Percentiles rank a stretch among this genome's conserved stretches.
phyloP scores from a whole-genome alignment of 2,329 filamentous ascomycete species.

The Colletotrichum navitas region DNA sequence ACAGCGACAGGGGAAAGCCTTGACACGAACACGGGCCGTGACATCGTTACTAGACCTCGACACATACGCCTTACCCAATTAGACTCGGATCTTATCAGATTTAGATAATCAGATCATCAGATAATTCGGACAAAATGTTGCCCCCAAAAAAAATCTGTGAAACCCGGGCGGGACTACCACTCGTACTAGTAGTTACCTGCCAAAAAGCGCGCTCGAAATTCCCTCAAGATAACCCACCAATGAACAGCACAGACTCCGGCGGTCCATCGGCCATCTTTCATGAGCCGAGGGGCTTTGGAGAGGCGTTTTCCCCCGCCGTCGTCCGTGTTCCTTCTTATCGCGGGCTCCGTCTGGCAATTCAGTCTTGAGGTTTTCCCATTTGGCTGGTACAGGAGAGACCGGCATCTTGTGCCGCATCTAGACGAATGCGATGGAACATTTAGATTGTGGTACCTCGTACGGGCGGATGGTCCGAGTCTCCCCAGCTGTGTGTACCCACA shows the following conservation, averaged over 20 bases:
- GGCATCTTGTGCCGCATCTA: background rate
- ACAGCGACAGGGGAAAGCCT: slow-evolving; percentile 10
- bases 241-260: background rate
- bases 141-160: background rate
- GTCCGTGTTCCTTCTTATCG: background rate
- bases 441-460: background rate
- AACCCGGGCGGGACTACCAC: background rate
- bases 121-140: slow-evolving; percentile 32
- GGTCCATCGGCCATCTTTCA: background rate
- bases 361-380: background rate
- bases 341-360: background rate
- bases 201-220: slow-evolving; percentile 14
- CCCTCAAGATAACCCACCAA: slow-evolving; percentile 12
- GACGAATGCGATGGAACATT: no score
- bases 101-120: slow-evolving; percentile 46
- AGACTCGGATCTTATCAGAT: slow-evolving; percentile 38
- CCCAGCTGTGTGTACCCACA: background rate
- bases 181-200: background rate
- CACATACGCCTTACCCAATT: slow-evolving; percentile 41
- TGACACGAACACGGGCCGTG: slow-evolving; percentile 27
- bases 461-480: background rate
- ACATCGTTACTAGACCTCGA: slow-evolving; percentile 29
- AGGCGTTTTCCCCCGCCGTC: background rate
- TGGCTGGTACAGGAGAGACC: background rate
- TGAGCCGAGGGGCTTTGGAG: background rate